Percentiles rank a stretch among this genome's conserved stretches.
phyloP scores from a whole-genome alignment of 139 green algal genomes.

The Axilococcus clingmanii region DNA sequence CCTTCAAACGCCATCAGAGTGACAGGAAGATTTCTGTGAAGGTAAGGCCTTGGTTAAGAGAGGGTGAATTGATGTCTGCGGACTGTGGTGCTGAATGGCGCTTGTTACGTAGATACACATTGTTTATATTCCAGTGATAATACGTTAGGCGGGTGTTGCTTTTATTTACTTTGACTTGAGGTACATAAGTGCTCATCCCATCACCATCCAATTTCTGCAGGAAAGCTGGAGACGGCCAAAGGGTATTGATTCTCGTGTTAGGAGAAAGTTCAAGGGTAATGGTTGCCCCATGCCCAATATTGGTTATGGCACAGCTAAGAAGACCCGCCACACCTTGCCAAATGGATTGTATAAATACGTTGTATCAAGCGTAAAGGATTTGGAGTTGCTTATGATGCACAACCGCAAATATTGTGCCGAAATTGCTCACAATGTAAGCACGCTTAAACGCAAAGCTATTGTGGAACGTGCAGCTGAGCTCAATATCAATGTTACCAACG shows the following conservation, averaged over 20 bases:
- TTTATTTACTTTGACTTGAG: neutral
- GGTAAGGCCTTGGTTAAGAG: conserved; percentile 20
- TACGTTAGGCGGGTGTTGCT: too few relatives aligned
- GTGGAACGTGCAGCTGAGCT: conserved; percentile 86
- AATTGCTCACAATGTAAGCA: conserved; percentile 92
- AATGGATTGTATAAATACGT: conserved; percentile 87
- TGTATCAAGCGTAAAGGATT: conserved; percentile 86
- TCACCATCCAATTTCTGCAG: conserved; percentile 28
- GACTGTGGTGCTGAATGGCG: neutral
- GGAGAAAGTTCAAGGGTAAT: conserved; percentile 94
- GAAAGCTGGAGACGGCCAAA: conserved; percentile 86
- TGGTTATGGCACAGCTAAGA: conserved; percentile 92
- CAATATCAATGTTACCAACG: conserved; percentile 90
- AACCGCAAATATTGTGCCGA: conserved; percentile 89
- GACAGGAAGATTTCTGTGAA: conserved; percentile 77
- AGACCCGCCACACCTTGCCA: conserved; percentile 82
- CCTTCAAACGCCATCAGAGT: conserved; percentile 83
- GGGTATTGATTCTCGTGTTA: conserved; percentile 94
- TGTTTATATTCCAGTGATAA: too few relatives aligned
- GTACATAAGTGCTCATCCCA: neutral
- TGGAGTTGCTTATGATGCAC: conserved; percentile 98
- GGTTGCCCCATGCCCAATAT: conserved; percentile 88
- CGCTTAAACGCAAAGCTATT: conserved; percentile 92
- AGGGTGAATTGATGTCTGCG: neutral
- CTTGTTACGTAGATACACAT: too few relatives aligned